Base-by-base conservation (phyloP, 345 rosid species). In the Combretum micranthum region DNA sequence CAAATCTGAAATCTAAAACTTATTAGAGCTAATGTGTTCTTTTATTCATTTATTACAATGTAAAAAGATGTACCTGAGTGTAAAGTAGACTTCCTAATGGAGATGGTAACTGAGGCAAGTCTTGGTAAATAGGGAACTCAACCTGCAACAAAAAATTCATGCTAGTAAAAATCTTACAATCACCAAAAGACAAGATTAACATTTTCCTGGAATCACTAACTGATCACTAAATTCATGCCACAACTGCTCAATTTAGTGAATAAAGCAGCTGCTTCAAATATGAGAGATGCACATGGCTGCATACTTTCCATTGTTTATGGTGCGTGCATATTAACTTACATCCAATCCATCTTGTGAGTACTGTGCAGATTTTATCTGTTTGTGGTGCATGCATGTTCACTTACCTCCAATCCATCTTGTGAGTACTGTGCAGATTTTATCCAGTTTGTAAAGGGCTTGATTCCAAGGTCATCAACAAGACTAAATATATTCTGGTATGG, bases 61-160 rank as follows among this genome's bases (percentile, higher is more conserved):
- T 47, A 25, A 12, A 4, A 69, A 17, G 47, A 52, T 72, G 44
- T 74, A 82, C 92, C 56, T 58, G 74, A 75, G 83, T 68, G 45
- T 79, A 61, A 42, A 70, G 70, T 52, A 84, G 64, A 52, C 81
- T 63, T 66, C 88, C 86, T 8, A 80, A 42, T 2, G 93, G 88
- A 51, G 84, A 57, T 44, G 84, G 93, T 57, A 80, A 63, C 53
- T 71, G 93, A 66, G 77, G 83, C 50, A 71, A 78, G 53, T 78
- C 83, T 64, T 78, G 80, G 72, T 72, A 83, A 20, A 78, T 64
- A 2, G 85, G 93, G 70, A 83, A 83, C 61, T 80, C 78, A 67
- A 80, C 84, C 86, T 80, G 80, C 75, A 62, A 25, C 39, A 32
- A 32, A 32, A 32, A 4, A 32, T 32, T 32, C 39, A 32, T 32